Evolutionary conservation across 148 eudicot genomes (phyloP).

Genomic region (Camellia japonica): DNA sequence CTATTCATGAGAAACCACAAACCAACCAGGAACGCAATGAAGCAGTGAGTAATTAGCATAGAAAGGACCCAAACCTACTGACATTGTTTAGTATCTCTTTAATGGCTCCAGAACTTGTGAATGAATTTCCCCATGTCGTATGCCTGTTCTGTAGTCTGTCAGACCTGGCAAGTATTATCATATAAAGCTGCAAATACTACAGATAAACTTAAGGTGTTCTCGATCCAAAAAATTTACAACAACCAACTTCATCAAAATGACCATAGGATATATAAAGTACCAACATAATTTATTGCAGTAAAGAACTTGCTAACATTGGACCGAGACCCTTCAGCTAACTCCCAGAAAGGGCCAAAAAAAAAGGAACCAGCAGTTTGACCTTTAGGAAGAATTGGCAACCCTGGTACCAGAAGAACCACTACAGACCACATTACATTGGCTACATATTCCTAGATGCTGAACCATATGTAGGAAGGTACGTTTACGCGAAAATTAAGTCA

Average conservation of each 20-base stretch:
- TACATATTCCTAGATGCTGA: constrained; percentile 6
- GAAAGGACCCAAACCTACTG: background rate
- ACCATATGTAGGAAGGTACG: background rate
- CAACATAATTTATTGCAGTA: constrained; percentile 7
- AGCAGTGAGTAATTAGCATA: background rate
- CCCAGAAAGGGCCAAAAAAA: background rate
- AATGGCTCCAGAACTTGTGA: background rate
- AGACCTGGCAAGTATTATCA: background rate
- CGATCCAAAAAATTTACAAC: background rate
- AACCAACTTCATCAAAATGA: constrained; percentile 4
- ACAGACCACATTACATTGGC: background rate
- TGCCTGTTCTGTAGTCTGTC: background rate
- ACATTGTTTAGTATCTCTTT: background rate
- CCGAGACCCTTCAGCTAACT: constrained; percentile 2
- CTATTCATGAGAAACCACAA: background rate
- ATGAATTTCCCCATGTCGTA: background rate
- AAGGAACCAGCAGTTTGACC: background rate
- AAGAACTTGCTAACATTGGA: constrained; percentile 6
- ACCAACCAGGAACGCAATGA: background rate
- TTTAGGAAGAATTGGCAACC: background rate
- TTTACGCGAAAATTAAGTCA: background rate
- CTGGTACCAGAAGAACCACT: background rate
- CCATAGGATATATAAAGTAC: background rate
- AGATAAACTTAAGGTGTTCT: background rate
- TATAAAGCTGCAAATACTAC: background rate